Evolutionary conservation across 148 eudicot species (phyloP), one percentile per base, ranked within the genome.

Genomic region (Pharnaceum exiguum): DNA sequence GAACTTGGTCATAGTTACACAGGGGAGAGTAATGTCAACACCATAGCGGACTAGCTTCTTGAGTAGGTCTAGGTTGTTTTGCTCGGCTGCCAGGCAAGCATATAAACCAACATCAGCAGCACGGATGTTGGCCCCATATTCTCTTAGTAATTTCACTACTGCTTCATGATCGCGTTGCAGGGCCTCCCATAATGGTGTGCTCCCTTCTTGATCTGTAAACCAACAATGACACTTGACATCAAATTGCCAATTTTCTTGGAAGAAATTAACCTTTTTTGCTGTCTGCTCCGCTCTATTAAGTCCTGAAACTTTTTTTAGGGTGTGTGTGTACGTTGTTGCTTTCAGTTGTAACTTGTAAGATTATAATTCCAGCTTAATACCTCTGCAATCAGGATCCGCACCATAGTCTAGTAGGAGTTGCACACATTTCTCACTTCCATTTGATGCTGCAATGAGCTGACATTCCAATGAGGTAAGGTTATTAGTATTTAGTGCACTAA

Each of bases 101-200:
- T 75, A 90, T 60, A 69, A 62, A 24, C 80, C 74, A 15, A 76
- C 79, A 42, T 87, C 85, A 3, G 83, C 88, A 0, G 75, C 44
- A 24, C 83, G 75, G 42, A 90, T 27, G 17, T 60, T 70, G 0
- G 91, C 95, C 7, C 89, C 86, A 22, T 80, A 76, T 39, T 76
- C 80, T 12, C 33, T 19, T 2, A 90, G 84, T 48, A 80, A 62
- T 66, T 77, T 76, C 33, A 75, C 55, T 29, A 80, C 36, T 5
- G 77, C 23, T 16, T 82, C 79, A 32, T 87, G 85, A 23, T 18
- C 62, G 13, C 66, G 75, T 43, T 78, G 13, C 33, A 90, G 71
- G 24, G 97, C 95, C 23, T 90, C 97, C 97, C 95, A 90, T 10
- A 90, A 66, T 23, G 95, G 95, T 51, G 87, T 82, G 53, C 59